These are phyloP conservation scores for Xylariaceae sp. DNA, from an alignment of 2,329 filamentous ascomycete species.

Conservation along the genomic window DNA sequence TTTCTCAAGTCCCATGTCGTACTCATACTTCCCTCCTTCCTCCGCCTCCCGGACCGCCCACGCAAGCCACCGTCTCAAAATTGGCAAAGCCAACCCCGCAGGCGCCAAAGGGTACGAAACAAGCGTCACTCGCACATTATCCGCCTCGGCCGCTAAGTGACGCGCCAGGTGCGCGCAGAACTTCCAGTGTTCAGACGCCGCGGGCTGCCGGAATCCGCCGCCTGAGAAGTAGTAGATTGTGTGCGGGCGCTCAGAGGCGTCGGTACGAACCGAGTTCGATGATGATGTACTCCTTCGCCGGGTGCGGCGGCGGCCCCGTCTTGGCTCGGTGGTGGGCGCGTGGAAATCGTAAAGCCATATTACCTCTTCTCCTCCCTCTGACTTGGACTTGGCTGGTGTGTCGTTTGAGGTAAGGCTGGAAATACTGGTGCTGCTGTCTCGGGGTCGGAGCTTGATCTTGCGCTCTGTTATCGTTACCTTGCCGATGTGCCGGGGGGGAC, in stretches of 20 bases:
- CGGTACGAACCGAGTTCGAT: no score
- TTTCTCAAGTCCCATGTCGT: no score
- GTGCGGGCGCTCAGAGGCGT: no score
- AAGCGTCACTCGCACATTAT: constrained; percentile 39
- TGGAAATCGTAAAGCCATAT: constrained; percentile 20
- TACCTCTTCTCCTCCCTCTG: background rate
- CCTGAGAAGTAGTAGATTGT: constrained; percentile 52
- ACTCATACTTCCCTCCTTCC: no score
- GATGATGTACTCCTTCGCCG: background rate
- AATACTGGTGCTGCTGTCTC: background rate
- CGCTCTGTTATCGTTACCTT: constrained; percentile 15
- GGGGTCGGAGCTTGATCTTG: background rate
- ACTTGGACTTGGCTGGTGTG: background rate
- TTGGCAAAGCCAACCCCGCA: constrained; percentile 44
- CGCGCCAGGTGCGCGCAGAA: constrained; percentile 45
- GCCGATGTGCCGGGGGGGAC: constrained; percentile 5
- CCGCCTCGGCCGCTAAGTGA: constrained; percentile 32
- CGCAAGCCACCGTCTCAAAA: constrained; percentile 42
- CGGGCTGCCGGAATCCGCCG: constrained; percentile 52
- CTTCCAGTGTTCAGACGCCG: constrained; percentile 49
- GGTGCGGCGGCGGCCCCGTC: background rate
- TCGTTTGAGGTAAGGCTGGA: background rate
- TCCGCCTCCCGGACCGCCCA: constrained; percentile 37
- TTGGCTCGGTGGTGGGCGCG: background rate
- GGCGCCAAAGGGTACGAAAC: constrained; percentile 54